Percentiles rank a stretch among this genome's conserved stretches.
phyloP scores from a whole-genome alignment of 768 basidiomycete genomes.

The Agrocybe praecox region DNA sequence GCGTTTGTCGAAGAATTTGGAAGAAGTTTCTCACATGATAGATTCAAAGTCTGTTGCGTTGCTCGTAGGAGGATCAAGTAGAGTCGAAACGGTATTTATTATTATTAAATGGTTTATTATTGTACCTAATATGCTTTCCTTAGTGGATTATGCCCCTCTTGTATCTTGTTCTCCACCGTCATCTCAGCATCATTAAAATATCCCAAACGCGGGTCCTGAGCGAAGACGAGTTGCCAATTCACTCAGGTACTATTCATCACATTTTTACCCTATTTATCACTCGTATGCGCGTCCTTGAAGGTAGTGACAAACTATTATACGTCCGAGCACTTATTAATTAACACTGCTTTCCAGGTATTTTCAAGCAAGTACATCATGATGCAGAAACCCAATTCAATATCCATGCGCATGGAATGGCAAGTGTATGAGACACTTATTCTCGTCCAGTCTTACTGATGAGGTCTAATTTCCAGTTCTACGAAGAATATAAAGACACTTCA shows the following conservation, averaged over 20 bases:
- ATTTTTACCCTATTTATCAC: constrained; percentile 12
- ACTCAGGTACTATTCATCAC: constrained; percentile 1
- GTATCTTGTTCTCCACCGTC: constrained; percentile 17
- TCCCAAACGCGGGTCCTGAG: constrained; percentile 2
- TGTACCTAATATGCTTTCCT: not conserved
- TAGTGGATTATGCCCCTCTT: constrained; percentile 23
- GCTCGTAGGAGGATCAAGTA: not conserved
- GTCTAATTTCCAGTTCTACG: too few relatives aligned
- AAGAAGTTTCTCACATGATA: not conserved
- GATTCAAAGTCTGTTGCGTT: not conserved
- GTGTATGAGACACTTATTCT: too few relatives aligned
- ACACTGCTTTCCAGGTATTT: too few relatives aligned
- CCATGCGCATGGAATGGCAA: too few relatives aligned
- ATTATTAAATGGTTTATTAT: too few relatives aligned
- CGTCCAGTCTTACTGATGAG: too few relatives aligned
- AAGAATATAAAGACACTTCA: too few relatives aligned
- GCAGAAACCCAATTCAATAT: too few relatives aligned
- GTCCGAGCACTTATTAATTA: too few relatives aligned
- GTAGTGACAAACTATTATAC: too few relatives aligned
- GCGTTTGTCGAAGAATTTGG: not conserved
- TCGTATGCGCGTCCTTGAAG: constrained; percentile 7
- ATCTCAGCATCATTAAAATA: constrained; percentile 14
- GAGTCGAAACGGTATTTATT: constrained; percentile 8
- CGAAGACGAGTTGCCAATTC: constrained; percentile 3
- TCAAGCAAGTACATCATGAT: too few relatives aligned